Evolutionary conservation across 1,139 yeast genomes (phyloP), one percentile per base, ranked within the genome.

Genomic region (Kodamaea anthophila): DNA sequence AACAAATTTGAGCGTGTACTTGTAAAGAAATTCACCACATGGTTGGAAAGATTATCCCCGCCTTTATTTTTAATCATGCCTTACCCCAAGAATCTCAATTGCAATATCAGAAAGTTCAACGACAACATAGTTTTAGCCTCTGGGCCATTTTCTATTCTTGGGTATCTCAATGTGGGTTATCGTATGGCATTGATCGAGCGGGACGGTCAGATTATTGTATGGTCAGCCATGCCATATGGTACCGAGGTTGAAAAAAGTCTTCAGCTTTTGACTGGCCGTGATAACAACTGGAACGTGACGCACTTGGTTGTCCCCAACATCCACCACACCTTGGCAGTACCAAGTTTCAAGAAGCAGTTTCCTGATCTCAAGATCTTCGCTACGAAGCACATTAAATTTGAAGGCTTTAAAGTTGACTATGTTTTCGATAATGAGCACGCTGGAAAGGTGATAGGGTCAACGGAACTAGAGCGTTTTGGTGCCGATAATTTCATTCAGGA

Each of bases 161-260:
- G 58, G 31, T 42, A 49, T 13, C 37, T 75, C 32, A 64, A 69
- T 33, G 65, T 77, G 36, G 86, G 86, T 14, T 77, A 70, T 11
- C 59, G 86, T 36, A 67, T 74, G 72, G 71, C 83, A 0, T 52
- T 76, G 6, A 48, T 65, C 35, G 54, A 67, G 29, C 46, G 56
- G 33, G 49, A 61, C 21, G 49, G 53, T 29, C 50, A 57, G 27
- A 54, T 76, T 13, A 52, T 74, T 7, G 70, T 79, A 6, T 74
- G 77, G 70, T 69, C 78, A 3, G 77, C 85, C 1, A 62, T 78
- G 28, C 86, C 86, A 1, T 71, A 65, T 43, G 73, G 76, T 1
- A 58, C 62, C 5, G 60, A 53, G 21, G 69, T 70, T 4, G 48
- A 62, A 18, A 54, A 57, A 18, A 57, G 64, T 2, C 45, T 74